Percentiles rank a stretch among this genome's conserved stretches.
Conservation (phyloP, 78 protist species). For the Acrasis kona region DNA sequence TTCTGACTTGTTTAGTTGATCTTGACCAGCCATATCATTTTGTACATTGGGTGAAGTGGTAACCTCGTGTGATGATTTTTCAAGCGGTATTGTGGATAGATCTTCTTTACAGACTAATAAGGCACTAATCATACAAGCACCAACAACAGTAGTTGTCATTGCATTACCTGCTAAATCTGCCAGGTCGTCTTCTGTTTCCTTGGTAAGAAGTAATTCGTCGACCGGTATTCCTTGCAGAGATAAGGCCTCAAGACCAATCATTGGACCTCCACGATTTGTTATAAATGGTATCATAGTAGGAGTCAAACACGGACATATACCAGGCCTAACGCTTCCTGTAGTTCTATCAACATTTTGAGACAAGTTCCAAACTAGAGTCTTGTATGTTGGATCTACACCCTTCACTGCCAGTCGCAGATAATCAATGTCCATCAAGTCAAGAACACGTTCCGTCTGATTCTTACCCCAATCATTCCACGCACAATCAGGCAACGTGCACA, state of each 20-base stretch:
- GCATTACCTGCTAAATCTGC: slow-evolving; percentile 31
- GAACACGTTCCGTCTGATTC: slow-evolving; percentile 17
- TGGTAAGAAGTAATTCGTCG: slow-evolving; percentile 17
- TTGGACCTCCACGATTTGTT: slow-evolving; percentile 26
- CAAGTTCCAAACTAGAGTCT: slow-evolving; percentile 15
- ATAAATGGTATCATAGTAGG: slow-evolving; percentile 24
- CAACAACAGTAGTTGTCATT: slow-evolving; percentile 32
- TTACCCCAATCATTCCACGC: slow-evolving; percentile 17
- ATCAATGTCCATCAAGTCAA: slow-evolving; percentile 6
- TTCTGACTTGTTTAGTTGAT: not conserved
- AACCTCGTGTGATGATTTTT: no score
- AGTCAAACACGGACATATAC: slow-evolving; percentile 26
- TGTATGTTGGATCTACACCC: not conserved
- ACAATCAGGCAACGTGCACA: not conserved
- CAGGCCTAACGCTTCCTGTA: not conserved
- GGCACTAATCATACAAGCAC: slow-evolving; percentile 21
- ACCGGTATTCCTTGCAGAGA: slow-evolving; percentile 27
- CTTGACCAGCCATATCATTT: not conserved
- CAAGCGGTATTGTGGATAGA: no score
- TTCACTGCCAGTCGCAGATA: slow-evolving; percentile 2
- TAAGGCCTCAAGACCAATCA: slow-evolving; percentile 18
- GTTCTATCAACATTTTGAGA: slow-evolving; percentile 24
- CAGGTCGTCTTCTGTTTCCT: slow-evolving; percentile 1
- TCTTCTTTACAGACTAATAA: no score
- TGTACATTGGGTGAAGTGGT: not conserved